Base-by-base conservation (phyloP, 306 rosid species). In the Biancaea sappan region DNA sequence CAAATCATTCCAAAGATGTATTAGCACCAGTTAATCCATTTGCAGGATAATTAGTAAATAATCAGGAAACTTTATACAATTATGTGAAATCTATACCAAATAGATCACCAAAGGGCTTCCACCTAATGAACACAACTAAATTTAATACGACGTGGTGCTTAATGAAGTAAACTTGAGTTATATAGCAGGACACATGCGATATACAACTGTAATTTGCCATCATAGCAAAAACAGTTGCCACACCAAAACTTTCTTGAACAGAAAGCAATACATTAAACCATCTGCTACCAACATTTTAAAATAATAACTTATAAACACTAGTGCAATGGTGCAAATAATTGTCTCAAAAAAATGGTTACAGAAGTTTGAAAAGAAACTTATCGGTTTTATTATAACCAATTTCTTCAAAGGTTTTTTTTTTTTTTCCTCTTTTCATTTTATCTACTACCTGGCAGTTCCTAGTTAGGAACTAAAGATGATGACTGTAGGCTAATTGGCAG, bases 391-490 rank as follows among this genome's bases (percentile, higher is more conserved):
- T 50, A 56, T 60, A 19, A 82, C 68, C 73, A 64, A 19, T 41
- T 68, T 65, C 70, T 38, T 9, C 41, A 72, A 25, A 72, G n/a
- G n/a, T n/a, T n/a, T n/a, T n/a, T n/a, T n/a, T n/a, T n/a, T n/a
- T n/a, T n/a, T n/a, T n/a, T n/a, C n/a, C n/a, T n/a, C n/a, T n/a
- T n/a, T n/a, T n/a, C n/a, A n/a, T n/a, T n/a, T n/a, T n/a, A n/a
- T n/a, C n/a, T n/a, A 77, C 69, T 74, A 82, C 56, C 58, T 47
- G 71, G 69, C 50, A 25, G 73, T 43, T 71, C 35, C 41, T 44
- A 48, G 47, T 11, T 37, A 56, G 64, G 72, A 59, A 72, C 8
- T 38, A 59, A 32, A 8, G 60, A 13, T 18, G 29, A 61, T 16
- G 16, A 34, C 59, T 26, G 47, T 18, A 26, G 34, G 54, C 74